A percentile compares a stretch with the other conserved stretches of the same genome.
Evolutionary conservation across 495 filamentous ascomycete species (phyloP).

Genomic region (Venustampulla echinocandica): DNA sequence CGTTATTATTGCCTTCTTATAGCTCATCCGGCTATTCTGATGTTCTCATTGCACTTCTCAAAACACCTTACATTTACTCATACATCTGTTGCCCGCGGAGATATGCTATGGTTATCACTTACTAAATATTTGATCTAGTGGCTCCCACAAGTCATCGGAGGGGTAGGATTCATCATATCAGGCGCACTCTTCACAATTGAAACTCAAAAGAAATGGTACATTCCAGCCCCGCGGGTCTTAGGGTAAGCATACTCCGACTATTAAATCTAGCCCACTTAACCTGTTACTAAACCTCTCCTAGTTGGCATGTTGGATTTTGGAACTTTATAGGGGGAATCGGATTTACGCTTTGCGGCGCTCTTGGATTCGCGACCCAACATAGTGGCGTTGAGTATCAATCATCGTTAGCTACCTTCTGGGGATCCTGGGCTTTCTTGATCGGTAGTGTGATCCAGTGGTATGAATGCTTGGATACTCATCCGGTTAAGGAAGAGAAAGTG

Average conservation of each 20-base stretch:
- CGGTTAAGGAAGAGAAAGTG: conserved; percentile 35
- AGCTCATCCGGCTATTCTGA: neutral
- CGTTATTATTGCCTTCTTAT: neutral
- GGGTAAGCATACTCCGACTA: conserved; percentile 37
- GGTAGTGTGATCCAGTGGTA: conserved; percentile 58
- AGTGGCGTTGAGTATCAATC: conserved; percentile 49
- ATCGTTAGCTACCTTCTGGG: conserved; percentile 55
- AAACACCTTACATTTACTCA: too few species aligned
- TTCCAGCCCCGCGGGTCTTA: conserved; percentile 46
- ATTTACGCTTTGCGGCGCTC: conserved; percentile 58
- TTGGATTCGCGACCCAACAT: conserved; percentile 43
- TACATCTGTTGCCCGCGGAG: too few species aligned
- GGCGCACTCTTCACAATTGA: conserved; percentile 58
- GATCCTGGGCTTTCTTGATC: conserved; percentile 61
- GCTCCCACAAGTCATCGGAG: conserved; percentile 61
- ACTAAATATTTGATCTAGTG: conserved; percentile 30
- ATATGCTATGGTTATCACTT: too few species aligned
- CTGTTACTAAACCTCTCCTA: neutral
- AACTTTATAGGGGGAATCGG: conserved; percentile 47
- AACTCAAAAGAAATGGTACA: conserved; percentile 58
- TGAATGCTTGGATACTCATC: conserved; percentile 52
- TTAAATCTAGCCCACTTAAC: neutral
- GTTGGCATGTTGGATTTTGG: conserved; percentile 35
- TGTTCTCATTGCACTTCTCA: neutral
- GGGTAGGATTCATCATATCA: conserved; percentile 53